Percentiles rank a stretch among this genome's conserved stretches.
Evolutionary conservation across 441 rosid species (phyloP).

Genomic region (Corymbia calophylla): DNA sequence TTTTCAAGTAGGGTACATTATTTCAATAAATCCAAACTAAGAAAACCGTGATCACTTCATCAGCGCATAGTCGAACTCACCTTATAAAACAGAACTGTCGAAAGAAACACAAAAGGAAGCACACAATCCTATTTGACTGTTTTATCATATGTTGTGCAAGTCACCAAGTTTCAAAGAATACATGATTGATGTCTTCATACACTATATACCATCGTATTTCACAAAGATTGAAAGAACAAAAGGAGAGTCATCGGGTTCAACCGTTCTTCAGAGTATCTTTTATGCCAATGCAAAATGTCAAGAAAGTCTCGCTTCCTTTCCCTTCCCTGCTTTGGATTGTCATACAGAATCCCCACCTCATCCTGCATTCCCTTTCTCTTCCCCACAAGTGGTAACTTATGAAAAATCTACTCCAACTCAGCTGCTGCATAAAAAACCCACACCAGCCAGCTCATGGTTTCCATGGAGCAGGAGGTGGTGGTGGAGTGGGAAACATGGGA

Average conservation of each 20-base stretch:
- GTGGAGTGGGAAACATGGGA: conserved; percentile 86
- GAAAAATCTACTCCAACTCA: background rate
- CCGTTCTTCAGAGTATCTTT: conserved; percentile 1
- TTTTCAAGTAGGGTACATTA: background rate
- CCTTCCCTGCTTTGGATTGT: background rate
- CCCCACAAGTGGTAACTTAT: background rate
- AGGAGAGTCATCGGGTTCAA: conserved; percentile 5
- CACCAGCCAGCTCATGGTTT: conserved; percentile 48
- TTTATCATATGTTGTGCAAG: conserved; percentile 2
- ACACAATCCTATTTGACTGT: background rate
- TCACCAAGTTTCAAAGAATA: conserved; percentile 33
- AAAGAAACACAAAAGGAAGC: background rate
- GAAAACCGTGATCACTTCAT: background rate
- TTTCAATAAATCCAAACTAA: background rate
- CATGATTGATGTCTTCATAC: conserved; percentile 24
- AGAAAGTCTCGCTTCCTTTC: background rate
- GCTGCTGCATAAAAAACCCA: background rate
- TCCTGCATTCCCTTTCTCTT: background rate
- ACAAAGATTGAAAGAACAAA: conserved; percentile 17
- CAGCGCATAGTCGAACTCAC: background rate
- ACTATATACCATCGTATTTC: conserved; percentile 22
- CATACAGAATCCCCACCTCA: background rate
- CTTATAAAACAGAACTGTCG: background rate
- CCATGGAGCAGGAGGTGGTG: conserved; percentile 99
- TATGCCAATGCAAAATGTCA: background rate